Conservation (phyloP, 208 protist species). For the Crithidia bombi region DNA sequence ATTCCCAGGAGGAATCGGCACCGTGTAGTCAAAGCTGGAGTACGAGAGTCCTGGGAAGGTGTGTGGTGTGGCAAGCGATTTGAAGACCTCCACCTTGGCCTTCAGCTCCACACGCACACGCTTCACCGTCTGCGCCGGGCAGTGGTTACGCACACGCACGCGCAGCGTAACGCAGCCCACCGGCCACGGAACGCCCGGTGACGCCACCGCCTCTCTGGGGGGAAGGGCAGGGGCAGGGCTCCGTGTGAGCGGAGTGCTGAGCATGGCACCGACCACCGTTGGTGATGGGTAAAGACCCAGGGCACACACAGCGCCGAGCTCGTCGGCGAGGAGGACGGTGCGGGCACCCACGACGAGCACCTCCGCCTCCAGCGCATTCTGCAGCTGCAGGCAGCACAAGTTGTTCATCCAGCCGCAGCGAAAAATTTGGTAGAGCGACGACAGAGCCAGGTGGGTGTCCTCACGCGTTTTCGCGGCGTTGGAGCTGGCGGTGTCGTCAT, state of each 20-base stretch:
- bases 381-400: conserved; percentile 51
- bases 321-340: conserved; percentile 44
- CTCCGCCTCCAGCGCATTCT: conserved; percentile 58
- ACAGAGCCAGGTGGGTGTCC: conserved; percentile 39
- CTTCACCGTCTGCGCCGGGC: conserved; percentile 28
- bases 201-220: conserved; percentile 10
- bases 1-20: conserved; percentile 43
- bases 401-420: conserved; percentile 46
- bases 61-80: conserved; percentile 55
- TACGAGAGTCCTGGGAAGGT: conserved; percentile 45
- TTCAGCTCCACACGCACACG: conserved; percentile 58
- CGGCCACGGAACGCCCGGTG: conserved; percentile 44
- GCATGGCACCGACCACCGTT: neutral
- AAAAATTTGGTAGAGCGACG: conserved; percentile 61
- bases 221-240: neutral
- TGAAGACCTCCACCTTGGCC: conserved; percentile 61
- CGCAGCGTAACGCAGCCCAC: conserved; percentile 48
- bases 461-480: conserved; percentile 6
- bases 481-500: too few species aligned
- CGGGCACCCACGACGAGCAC: conserved; percentile 54
- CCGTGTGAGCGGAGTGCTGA: conserved; percentile 12
- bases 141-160: conserved; percentile 57
- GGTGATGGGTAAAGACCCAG: conserved; percentile 26
- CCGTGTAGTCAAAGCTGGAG: conserved; percentile 57
- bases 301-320: conserved; percentile 29